Conservation (phyloP, 108 stramenopile genomes). For the Pseudonitzschia delicatissima region DNA sequence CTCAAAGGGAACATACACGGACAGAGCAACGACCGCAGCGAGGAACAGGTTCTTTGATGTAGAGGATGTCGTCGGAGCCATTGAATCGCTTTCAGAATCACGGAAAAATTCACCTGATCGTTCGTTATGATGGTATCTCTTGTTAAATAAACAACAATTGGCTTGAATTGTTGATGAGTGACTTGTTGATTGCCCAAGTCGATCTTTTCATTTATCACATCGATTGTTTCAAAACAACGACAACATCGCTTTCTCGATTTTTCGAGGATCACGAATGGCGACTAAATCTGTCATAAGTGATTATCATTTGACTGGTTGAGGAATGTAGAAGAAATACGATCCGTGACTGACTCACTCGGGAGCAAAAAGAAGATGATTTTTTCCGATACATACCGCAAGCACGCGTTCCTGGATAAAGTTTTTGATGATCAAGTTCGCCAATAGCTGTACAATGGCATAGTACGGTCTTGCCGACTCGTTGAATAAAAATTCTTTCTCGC, state of each 20-base stretch:
- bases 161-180: not conserved
- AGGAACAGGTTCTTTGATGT: not conserved
- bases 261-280: not conserved
- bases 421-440: no score
- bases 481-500: no score
- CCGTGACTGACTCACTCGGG: no score
- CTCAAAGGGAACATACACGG: constrained; percentile 30
- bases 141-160: not conserved
- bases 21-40: not conserved
- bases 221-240: not conserved
- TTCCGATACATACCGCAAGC: no score
- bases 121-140: not conserved
- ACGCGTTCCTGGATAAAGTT: no score
- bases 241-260: not conserved
- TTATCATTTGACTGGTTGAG: no score
- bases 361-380: no score
- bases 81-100: not conserved
- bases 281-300: no score
- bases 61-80: not conserved
- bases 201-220: not conserved
- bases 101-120: not conserved
- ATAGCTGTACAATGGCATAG: no score
- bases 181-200: not conserved
- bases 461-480: no score
- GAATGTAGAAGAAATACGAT: no score